Base-by-base conservation (phyloP, 108 stramenopile species). In the Skeletonema marinoi region DNA sequence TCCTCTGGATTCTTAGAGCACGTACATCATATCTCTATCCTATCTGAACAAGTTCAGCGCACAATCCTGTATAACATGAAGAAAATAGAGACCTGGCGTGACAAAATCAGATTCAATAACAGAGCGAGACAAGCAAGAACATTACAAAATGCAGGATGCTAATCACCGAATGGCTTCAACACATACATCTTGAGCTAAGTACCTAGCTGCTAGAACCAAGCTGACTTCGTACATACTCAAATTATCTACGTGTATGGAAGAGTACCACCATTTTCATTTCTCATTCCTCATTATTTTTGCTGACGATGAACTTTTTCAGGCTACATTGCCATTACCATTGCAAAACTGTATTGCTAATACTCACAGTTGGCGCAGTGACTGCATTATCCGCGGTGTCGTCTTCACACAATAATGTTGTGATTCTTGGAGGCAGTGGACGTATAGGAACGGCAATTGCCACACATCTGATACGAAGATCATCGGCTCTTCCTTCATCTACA, bases 251-350 rank as follows among this genome's bases (percentile, higher is more conserved):
- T 36, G 6, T 36, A 36, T 9, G 36, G 36, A 36, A 36, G 36
- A 6, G 39, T 41, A 41, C 39, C 39, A 41, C 39, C 39, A 41
- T 10, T 56, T 56, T 67, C 65, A 66, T 66, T 66, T 14, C n/a
- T 25, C 25, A 25, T 25, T n/a, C n/a, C 25, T 25, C 25, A 25
- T 21, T 48, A 54, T 67, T 67, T 17, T 9, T 12, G 41, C 11
- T 13, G 41, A 42, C 41, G 41, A 42, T 42, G 41, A 42, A 42
- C 41, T 42, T 42, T 2, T 13, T 1, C 25, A 25, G 25, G 25
- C 25, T 25, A 25, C 25, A 25, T 3, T 3, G 11, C 0, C 14
- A n/a, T 16, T 46, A n/a, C 44, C 44, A 46, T 46, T 16, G 14
- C 16, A 16, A 4, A 16, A n/a, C 44, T 46, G 44, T n/a, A n/a